Conservation (phyloP, 306 rosid genomes). For the Nissolia schottii region DNA sequence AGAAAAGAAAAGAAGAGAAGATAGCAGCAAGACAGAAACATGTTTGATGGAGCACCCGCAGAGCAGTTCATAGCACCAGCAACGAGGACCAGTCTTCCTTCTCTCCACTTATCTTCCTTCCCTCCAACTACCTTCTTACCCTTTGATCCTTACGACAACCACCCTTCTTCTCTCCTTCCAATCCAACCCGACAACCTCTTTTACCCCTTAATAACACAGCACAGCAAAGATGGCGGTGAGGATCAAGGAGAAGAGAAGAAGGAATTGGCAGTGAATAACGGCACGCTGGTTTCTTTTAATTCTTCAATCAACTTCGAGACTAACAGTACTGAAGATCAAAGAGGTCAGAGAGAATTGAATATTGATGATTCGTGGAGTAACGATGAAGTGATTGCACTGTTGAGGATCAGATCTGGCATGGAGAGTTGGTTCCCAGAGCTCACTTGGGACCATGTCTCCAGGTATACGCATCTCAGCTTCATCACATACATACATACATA, state of each 20-base stretch:
- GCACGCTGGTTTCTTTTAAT: too few relatives aligned
- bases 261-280: neutral
- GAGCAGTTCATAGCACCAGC: slow-evolving; percentile 70
- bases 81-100: slow-evolving; percentile 28
- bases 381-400: slow-evolving; percentile 66
- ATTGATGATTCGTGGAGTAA: slow-evolving; percentile 52
- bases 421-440: slow-evolving; percentile 70
- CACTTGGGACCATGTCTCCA: slow-evolving; percentile 88
- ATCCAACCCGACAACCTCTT: slow-evolving; percentile 28
- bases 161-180: too few relatives aligned
- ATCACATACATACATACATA: neutral
- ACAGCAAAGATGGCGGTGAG: too few relatives aligned
- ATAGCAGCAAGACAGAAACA: slow-evolving; percentile 17
- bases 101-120: slow-evolving; percentile 1
- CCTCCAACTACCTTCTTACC: slow-evolving; percentile 9
- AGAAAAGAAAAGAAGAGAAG: neutral
- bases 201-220: slow-evolving; percentile 33
- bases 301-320: slow-evolving; percentile 20
- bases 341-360: slow-evolving; percentile 1
- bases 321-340: too few relatives aligned
- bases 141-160: too few relatives aligned
- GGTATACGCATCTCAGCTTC: slow-evolving; percentile 35
- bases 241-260: slow-evolving; percentile 10
- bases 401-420: slow-evolving; percentile 79
- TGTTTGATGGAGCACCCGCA: slow-evolving; percentile 64